Base-by-base conservation (phyloP, 805 yeast species). In the Saturnispora dispora region DNA sequence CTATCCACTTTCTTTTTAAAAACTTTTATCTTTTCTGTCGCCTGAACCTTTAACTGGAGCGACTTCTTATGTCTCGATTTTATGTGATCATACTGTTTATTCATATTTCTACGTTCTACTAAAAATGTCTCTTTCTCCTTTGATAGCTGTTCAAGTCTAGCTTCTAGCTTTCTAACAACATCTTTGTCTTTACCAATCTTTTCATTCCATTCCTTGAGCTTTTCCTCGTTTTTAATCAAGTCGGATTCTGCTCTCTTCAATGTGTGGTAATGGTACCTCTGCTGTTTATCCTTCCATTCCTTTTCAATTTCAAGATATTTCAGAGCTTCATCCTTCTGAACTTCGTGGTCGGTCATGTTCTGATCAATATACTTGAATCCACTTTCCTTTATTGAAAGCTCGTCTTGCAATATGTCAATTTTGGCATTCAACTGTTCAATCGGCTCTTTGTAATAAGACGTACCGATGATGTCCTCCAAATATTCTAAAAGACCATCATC, bases 401-500 rank as follows among this genome's bases (percentile, higher is more conserved):
- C 72, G 43, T 86, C 95, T 62, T 89, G 88, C 55, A 88, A 66
- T n/a, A 74, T 78, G 28, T 88, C 96, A 13, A 87, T 78, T 55
- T 79, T 73, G 2, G 68, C 63, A 46, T 78, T 69, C 25, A 81
- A 73, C 27, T 77, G 76, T 60, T 87, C 96, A 53, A 93, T 90
- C 40, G 80, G 68, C 25, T 74, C 72, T 64, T 93, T 90, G 64
- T 90, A 95, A 46, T 77, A 74, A 1, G 96, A 75, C 0, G 99
- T 95, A 4, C 99, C 99, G 51, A 95, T 93, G 46, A 93, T 91
- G 70, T 95, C 99, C 63, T 93, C 99, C 54, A 93, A 69, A 63
- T 93, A 93, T 62, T 95, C 99, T 39, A 93, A 69, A 27, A 93
- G 71, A 0, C 99, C 99, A 63, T 93, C 98, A 60, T 91, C 98